Percentiles rank a stretch among this genome's conserved stretches.
Conservation (phyloP, 176 grass and related monocot genomes). For the Cenchrus purpureus region DNA sequence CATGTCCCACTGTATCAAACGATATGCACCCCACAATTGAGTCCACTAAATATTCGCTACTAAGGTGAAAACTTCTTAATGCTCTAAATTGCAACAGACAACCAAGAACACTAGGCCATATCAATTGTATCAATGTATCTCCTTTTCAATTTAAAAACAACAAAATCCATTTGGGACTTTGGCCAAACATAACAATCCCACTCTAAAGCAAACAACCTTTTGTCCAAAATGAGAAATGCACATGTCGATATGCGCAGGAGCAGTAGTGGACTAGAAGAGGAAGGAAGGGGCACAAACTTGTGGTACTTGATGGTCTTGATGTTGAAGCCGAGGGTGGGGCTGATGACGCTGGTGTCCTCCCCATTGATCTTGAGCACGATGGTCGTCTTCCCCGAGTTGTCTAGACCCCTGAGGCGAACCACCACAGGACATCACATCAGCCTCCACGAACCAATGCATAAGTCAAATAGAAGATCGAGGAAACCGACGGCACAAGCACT, state of each 20-base stretch:
- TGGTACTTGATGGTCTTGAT: constrained; percentile 96
- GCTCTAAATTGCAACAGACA: not conserved
- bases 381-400: constrained; percentile 89
- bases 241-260: not conserved
- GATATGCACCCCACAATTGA: not conserved
- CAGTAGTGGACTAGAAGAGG: not conserved
- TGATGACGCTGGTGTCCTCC: constrained; percentile 90
- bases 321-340: constrained; percentile 92
- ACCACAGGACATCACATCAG: not conserved
- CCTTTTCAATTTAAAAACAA: not conserved
- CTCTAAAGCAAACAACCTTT: not conserved
- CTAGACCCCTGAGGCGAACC: constrained; percentile 61
- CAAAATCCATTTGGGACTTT: not conserved
- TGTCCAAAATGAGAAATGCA: not conserved
- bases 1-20: not conserved
- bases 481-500: not conserved
- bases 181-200: not conserved
- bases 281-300: constrained; percentile 48
- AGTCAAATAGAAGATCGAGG: not conserved
- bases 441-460: not conserved
- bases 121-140: not conserved
- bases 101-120: not conserved
- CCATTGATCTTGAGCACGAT: constrained; percentile 90
- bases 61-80: not conserved
- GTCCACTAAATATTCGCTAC: not conserved